Conservation (phyloP, 257 asterid species). For the Scutellaria minor region DNA sequence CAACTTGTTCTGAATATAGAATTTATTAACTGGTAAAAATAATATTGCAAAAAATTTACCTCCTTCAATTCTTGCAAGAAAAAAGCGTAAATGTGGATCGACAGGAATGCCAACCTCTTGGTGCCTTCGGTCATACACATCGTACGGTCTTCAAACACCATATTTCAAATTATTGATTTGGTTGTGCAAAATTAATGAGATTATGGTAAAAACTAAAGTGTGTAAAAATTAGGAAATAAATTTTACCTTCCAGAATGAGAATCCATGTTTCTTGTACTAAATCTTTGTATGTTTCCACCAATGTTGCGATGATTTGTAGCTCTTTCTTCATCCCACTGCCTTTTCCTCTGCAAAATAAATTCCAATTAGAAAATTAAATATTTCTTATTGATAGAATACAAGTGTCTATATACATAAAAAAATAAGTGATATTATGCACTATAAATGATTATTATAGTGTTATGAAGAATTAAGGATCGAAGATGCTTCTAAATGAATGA, state of each 20-base stretch:
- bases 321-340: not conserved
- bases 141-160: slow-evolving; percentile 29
- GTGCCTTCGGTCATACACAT: slow-evolving; percentile 39
- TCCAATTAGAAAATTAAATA: no score
- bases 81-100: slow-evolving; percentile 44
- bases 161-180: not conserved
- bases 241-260: slow-evolving; percentile 8
- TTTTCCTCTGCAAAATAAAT: slow-evolving; percentile 30
- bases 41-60: slow-evolving; percentile 13
- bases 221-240: not conserved
- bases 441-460: no score
- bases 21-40: not conserved
- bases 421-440: not conserved
- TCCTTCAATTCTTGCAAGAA: slow-evolving; percentile 19
- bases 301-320: not conserved
- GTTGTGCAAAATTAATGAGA: not conserved
- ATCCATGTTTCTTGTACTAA: not conserved
- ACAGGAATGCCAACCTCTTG: slow-evolving; percentile 38
- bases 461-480: no score
- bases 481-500: no score
- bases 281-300: slow-evolving; percentile 18
- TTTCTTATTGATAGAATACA: not conserved
- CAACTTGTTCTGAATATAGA: not conserved
- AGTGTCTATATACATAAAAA: not conserved
- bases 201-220: not conserved